Evolutionary conservation across 108 stramenopile species (phyloP), one percentile per base, ranked within the genome.

Genomic region (Skeletonema grethae): DNA sequence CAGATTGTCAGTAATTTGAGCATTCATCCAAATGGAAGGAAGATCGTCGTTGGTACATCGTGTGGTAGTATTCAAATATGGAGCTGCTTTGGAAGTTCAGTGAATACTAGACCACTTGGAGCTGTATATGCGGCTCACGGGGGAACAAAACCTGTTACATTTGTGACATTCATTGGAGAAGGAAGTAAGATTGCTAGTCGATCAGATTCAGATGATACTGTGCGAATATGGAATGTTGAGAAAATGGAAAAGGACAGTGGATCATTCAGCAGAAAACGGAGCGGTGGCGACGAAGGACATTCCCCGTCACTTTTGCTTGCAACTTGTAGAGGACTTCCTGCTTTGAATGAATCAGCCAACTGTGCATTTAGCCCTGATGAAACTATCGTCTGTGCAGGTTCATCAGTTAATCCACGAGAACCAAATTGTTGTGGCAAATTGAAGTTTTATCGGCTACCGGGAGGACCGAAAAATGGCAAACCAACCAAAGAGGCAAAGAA

Each of bases 61-160:
- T 91, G 92, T 78, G 96, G 96, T 1, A 84, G 84, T 57, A 69
- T 95, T 34, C 94, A 95, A 79, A 86, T 94, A 36, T 97, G 92
- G 90, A 83, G 79, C 69, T 65, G 69, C 35, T 85, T 70, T 65
- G 79, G 79, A 8, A 77, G 38, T 28, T 61, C 61, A 34, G 73
- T 82, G 25, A 76, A 63, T 46, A 75, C 53, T 57, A 62, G 87
- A 61, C 90, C 90, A 31, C 76, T 86, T n/a, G 75, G 82, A 62
- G 82, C 64, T 31, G 71, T 83, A 4, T 85, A 77, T 62, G 69
- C 69, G 25, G 84, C 86, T 8, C 91, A 90, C 66, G 85, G 80
- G 24, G 70, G 43, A 12, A 59, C 72, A 34, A 82, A 73, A 28
- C 79, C 79, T 55, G 75, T 93, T 7, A 77, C 69, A 4, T 69